Evolutionary conservation across 345 rosid species (phyloP), one percentile per base, ranked within the genome.

Genomic region (Cardamine resedifolia): DNA sequence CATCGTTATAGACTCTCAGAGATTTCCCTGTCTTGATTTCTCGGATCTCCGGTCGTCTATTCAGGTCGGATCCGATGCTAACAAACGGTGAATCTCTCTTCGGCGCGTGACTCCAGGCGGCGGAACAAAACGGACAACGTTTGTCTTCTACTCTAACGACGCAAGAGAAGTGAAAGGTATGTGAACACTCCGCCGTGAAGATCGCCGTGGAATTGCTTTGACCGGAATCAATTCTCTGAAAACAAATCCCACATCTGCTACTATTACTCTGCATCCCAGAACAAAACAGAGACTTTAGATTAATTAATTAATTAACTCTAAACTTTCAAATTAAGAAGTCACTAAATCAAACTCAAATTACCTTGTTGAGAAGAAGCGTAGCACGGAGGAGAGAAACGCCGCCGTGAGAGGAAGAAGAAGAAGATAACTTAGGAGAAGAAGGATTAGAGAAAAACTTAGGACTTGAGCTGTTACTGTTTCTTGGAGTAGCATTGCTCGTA

Each of bases 101-200:
- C 3, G 84, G 75, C 24, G 87, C 78, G 43, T 71, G 27, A 6
- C 79, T 85, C 97, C 95, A 91, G 33, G 71, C 30, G 52, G 87
- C 28, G 80, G 69, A 70, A 79, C 98, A 94, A 9, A 94, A 82
- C 3, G 98, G 98, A 58, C 98, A 94, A 12, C 82, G 84, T 23
- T 77, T 85, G 39, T 74, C 79, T 10, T 78, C 64, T 57, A 81
- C 85, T 16, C 78, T 43, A n/a, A 87, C 83, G 56, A 88, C 65
- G 79, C 98, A 94, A 27, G 89, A 93, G 75, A 88, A 85, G 64
- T 94, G 98, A 50, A 94, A 94, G 4, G 84, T 65, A 73, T 94
- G 97, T 1, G 86, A 81, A 65, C 98, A 94, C 79, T 91, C 97
- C 23, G 97, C 96, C 41, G 97, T 94, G 81, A 91, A 88, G 55